Evolutionary conservation across 306 rosid genomes (phyloP).

Genomic region (Erythrophleum fordii): DNA sequence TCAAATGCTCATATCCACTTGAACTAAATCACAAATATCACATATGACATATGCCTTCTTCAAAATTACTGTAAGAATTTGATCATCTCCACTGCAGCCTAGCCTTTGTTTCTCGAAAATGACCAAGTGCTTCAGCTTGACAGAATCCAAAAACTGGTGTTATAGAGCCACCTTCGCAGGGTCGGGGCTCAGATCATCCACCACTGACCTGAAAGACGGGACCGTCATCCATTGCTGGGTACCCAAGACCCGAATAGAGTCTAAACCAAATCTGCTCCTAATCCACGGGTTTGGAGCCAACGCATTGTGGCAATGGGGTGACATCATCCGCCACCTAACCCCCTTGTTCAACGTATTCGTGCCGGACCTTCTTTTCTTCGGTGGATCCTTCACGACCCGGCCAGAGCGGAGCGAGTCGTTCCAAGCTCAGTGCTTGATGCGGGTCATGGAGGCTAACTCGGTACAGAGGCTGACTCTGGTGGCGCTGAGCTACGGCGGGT

Average conservation of each 20-base stretch:
- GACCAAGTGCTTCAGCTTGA: slow-evolving; percentile 64
- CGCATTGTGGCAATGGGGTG: slow-evolving; percentile 90
- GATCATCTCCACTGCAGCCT: not conserved
- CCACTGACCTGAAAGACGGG: slow-evolving; percentile 68
- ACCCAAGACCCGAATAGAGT: slow-evolving; percentile 50
- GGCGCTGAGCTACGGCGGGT: slow-evolving; percentile 91
- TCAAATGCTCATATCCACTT: not conserved
- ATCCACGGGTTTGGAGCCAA: slow-evolving; percentile 82
- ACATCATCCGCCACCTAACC: slow-evolving; percentile 53
- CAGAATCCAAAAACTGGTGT: slow-evolving; percentile 63
- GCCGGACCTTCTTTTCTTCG: slow-evolving; percentile 87
- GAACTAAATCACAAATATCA: not conserved
- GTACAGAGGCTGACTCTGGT: slow-evolving; percentile 57
- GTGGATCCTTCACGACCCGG: slow-evolving; percentile 65
- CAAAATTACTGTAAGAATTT: not conserved
- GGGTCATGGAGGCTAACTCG: slow-evolving; percentile 64
- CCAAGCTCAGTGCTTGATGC: slow-evolving; percentile 84
- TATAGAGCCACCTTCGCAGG: slow-evolving; percentile 54
- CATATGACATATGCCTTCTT: not conserved
- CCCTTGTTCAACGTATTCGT: slow-evolving; percentile 72
- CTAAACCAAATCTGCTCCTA: slow-evolving; percentile 75
- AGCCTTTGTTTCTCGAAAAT: slow-evolving; percentile 8
- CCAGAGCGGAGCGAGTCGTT: slow-evolving; percentile 68
- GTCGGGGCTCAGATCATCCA: slow-evolving; percentile 70
- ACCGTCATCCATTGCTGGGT: slow-evolving; percentile 84